phyloP scores from a whole-genome alignment of 2,329 filamentous ascomycete genomes.

The Epichloe amarillans region DNA sequence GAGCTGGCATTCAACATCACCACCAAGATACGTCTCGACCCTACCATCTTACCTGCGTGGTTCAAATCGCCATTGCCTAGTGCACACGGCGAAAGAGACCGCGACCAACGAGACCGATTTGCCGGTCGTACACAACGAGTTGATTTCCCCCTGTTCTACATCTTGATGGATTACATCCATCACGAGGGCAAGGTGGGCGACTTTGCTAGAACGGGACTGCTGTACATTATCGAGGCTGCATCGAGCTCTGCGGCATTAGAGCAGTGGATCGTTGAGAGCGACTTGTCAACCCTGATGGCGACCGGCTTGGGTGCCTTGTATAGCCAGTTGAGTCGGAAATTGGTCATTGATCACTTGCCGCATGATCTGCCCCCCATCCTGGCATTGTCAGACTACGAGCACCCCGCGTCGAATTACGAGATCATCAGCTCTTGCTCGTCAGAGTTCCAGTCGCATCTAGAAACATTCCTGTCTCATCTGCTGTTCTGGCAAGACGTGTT shows the following conservation, averaged over 20 bases:
- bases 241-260: slow-evolving; percentile 72
- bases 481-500: slow-evolving; percentile 97
- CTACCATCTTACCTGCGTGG: slow-evolving; percentile 79
- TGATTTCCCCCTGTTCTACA: slow-evolving; percentile 86
- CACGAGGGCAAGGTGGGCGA: slow-evolving; percentile 90
- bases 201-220: slow-evolving; percentile 82
- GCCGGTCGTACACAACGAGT: slow-evolving; percentile 76
- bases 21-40: slow-evolving; percentile 85
- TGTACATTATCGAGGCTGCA: slow-evolving; percentile 92
- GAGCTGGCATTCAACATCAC: slow-evolving; percentile 93
- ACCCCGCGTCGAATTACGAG: slow-evolving; percentile 54
- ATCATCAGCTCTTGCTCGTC: slow-evolving; percentile 61
- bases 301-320: slow-evolving; percentile 75
- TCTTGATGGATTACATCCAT: slow-evolving; percentile 93
- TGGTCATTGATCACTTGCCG: slow-evolving; percentile 65
- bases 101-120: slow-evolving; percentile 62
- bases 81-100: slow-evolving; percentile 22
- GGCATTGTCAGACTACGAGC: slow-evolving; percentile 76
- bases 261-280: slow-evolving; percentile 94
- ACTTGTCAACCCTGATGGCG: slow-evolving; percentile 92
- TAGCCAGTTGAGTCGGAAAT: slow-evolving; percentile 57
- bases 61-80: slow-evolving; percentile 49
- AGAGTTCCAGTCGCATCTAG: slow-evolving; percentile 73
- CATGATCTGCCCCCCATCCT: slow-evolving; percentile 71
- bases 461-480: slow-evolving; percentile 88